Evolutionary conservation across 2,329 filamentous ascomycete genomes (phyloP).

Genomic region (Trichocomaceae sp.): DNA sequence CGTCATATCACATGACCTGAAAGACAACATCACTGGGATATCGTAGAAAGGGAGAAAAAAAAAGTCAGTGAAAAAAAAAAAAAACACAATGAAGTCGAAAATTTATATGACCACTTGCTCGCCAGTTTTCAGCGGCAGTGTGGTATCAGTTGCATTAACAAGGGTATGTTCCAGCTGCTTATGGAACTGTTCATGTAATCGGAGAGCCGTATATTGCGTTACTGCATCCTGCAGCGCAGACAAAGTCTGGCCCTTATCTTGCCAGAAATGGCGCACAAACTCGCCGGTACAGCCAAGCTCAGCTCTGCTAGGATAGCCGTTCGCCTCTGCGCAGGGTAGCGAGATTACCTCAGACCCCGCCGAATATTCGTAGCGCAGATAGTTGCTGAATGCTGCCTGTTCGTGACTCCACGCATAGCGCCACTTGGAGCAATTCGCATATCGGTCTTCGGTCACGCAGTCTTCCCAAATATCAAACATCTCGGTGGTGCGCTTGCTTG

Average conservation of each 20-base stretch:
- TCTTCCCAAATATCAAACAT: constrained; percentile 11
- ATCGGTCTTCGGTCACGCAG: constrained; percentile 9
- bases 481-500: constrained; percentile 8
- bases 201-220: constrained; percentile 8
- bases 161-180: constrained; percentile 4
- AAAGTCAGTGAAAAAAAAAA: neutral
- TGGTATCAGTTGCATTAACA: constrained; percentile 8
- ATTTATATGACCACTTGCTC: constrained; percentile 5
- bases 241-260: constrained; percentile 2
- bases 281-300: constrained; percentile 8
- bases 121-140: constrained; percentile 4
- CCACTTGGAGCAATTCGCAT: constrained; percentile 10
- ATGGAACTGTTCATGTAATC: constrained; percentile 11
- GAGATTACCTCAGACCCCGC: constrained; percentile 4
- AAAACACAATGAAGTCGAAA: neutral
- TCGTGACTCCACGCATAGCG: constrained; percentile 13
- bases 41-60: neutral
- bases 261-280: constrained; percentile 13
- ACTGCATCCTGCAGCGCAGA: constrained; percentile 7
- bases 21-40: neutral
- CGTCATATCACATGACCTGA: neutral
- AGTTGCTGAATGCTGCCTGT: constrained; percentile 13
- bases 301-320: constrained; percentile 6
- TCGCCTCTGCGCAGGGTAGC: constrained; percentile 8
- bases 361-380: constrained; percentile 9